These are phyloP conservation scores for sweet orange (Citrus sinensis) DNA, from an alignment of 345 rosid genomes.

Conservation along the genomic window DVS_A1.0 CM039161.1:2492501-2493000, in stretches of 20 bases:
- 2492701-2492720: no score
- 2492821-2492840: no score
- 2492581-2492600: no score
- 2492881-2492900: neutral
- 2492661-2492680: no score
- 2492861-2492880: slow-evolving; percentile 1
- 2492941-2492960: neutral
- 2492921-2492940: neutral
- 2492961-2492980: neutral
- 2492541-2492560: no score
- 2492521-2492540: no score
- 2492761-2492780: neutral
- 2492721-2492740: neutral
- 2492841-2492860: neutral
- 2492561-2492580: no score
- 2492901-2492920: neutral
- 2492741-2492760: neutral
- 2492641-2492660: no score
- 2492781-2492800: neutral
- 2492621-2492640: no score
- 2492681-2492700: no score
- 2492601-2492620: no score
- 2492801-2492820: neutral
- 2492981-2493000: neutral
- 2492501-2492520: no score